Percentiles rank a stretch among this genome's conserved stretches.
These are phyloP conservation scores for Astragalus glycyphyllos DNA, from an alignment of 306 rosid genomes.

Conservation along the genomic window DNA sequence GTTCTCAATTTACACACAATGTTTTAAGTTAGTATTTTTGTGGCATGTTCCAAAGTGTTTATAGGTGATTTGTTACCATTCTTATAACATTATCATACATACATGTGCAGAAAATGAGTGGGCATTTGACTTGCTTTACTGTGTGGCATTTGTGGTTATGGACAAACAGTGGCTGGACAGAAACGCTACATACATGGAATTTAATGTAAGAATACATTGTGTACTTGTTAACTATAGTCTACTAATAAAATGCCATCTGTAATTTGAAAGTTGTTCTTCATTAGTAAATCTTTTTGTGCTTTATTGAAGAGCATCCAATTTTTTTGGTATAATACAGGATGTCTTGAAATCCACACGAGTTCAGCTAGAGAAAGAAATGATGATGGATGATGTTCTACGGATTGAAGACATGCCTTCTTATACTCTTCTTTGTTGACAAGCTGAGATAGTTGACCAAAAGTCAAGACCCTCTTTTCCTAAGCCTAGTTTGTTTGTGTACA, in stretches of 20 bases:
- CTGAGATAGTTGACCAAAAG: neutral
- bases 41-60: neutral
- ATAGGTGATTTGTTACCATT: neutral
- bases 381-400: constrained; percentile 75
- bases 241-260: too few relatives aligned
- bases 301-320: neutral
- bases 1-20: too few relatives aligned
- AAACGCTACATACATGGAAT: constrained; percentile 92
- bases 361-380: constrained; percentile 82
- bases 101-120: constrained; percentile 75
- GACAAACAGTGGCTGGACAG: constrained; percentile 86
- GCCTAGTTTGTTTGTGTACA: neutral
- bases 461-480: too few relatives aligned
- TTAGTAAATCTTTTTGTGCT: neutral
- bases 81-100: neutral
- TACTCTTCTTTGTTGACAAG: constrained; percentile 64
- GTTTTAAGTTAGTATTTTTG: neutral
- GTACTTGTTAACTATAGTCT: neutral
- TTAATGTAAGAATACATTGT: constrained; percentile 67
- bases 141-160: constrained; percentile 85
- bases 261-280: neutral
- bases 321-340: constrained; percentile 48
- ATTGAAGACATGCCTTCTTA: constrained; percentile 97
- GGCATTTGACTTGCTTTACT: constrained; percentile 91
- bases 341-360: constrained; percentile 72